Base-by-base conservation (phyloP, 2,329 filamentous ascomycete species). In the Ceratocystis variospora region DNA sequence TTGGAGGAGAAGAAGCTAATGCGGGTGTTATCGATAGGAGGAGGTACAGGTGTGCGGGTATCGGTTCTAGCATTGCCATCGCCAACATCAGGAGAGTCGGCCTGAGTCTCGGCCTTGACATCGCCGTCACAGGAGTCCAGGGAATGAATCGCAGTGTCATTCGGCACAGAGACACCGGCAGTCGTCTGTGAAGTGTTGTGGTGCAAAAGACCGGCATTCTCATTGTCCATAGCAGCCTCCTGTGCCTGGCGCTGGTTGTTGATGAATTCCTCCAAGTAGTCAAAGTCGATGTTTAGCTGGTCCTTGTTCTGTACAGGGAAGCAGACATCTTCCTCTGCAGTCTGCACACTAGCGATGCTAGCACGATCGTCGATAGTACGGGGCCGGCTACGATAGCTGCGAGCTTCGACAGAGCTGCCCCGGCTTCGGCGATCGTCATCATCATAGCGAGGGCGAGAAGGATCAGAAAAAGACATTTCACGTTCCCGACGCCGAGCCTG, bases 1-100 rank as follows among this genome's bases (percentile, higher is more conserved):
- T 94, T 90, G 0, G 94, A 96, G 0, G 92, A 96, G 76, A 99
- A 99, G 77, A 97, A 96, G 69, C 92, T 94, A 78, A 96, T 97
- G 3, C 93, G 85, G 73, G 92, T 94, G 41, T 84, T 81, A 67
- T 90, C 86, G 61, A 80, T 74, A 46, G 76, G 75, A 2, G 71
- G 71, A 15, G 72, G 44, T 10, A 72, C n/a, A 71, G 74, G 17
- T 69, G 70, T n/a, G 67, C 67, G 3, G 22, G 28, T n/a, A 17
- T 33, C 53, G 46, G 46, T 19, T 15, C 61, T 61, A 8, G 57
- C 17, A n/a, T 8, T 33, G 65, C 75, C 70, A 69, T 77, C 77
- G 31, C 79, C 76, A 4, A 75, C 68, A 5, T 72, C 70, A n/a
- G 69, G 67, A 2, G 71, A 71, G 0, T 72, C 70, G 2, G 77